Base-by-base conservation (phyloP, 2,329 filamentous ascomycete species). In the Microsporum ferrugineum region DNA sequence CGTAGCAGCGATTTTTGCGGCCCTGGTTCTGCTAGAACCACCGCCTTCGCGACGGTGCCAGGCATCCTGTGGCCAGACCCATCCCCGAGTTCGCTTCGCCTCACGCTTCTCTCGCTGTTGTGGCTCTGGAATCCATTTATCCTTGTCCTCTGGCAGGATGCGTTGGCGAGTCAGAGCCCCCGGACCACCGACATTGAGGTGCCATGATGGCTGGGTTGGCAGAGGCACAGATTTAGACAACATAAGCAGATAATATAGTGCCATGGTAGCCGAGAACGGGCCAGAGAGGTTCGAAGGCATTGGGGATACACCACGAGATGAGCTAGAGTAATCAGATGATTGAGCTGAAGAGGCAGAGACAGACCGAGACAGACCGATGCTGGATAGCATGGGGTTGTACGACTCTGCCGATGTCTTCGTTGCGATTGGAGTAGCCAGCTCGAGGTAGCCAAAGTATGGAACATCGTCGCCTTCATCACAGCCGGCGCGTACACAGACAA, bases 401-500 rank as follows among this genome's bases (percentile, higher is more conserved):
- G 43, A 62, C 57, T 43, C 71, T 64, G 63, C 72, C 55, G 72
- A 69, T 0, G 78, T 77, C 39, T 78, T 79, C 58, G 84, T 78
- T 4, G 79, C 75, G 60, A 86, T 82, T 0, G 83, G 78, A 0
- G 80, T 70, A 0, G 81, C 78, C 33, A 95, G 81, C 73, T 97
- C 91, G 3, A 96, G 79, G 73, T 86, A 89, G n/a, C 92, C 91
- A 70, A 96, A 96, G 71, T 90, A 85, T 0, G 91, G 91, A 0
- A 85, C 84, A 45, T 80, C 76, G 55, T 77, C 76, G 33, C 69
- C 69, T 81, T 86, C 67, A 72, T 83, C 76, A 61, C 75, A 78
- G 59, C 91, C 91, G 66, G 88, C 89, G 68, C 91, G 89, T 0
- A 96, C 90, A 67, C 94, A 85, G 43, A 96, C 86, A 6, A 96